Percentiles rank a stretch among this genome's conserved stretches.
These are phyloP conservation scores for Vachellia collinsii DNA, from an alignment of 306 rosid species.

Conservation along the genomic window DNA sequence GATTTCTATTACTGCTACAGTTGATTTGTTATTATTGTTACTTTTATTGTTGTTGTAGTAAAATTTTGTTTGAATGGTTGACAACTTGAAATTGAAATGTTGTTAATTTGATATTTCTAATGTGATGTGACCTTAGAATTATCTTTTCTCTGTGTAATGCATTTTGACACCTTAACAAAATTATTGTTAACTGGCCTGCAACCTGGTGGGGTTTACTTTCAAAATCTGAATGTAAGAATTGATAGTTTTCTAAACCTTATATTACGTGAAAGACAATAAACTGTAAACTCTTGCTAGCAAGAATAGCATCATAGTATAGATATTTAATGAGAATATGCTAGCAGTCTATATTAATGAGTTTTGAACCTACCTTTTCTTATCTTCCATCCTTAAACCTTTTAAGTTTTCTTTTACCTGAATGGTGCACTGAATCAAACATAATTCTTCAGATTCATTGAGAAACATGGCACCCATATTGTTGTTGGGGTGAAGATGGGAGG, in stretches of 20 bases:
- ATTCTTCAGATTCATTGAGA: slow-evolving; percentile 65
- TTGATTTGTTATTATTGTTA: neutral
- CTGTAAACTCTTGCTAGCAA: neutral
- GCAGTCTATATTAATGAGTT: neutral
- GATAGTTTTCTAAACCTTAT: neutral
- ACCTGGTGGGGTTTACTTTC: neutral
- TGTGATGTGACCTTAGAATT: neutral
- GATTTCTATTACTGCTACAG: neutral
- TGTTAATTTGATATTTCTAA: neutral
- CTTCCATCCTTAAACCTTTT: neutral
- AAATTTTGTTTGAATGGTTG: neutral
- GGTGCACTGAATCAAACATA: neutral
- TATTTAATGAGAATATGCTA: neutral
- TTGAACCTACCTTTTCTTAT: neutral
- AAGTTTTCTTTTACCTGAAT: slow-evolving; percentile 1
- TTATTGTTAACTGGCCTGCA: neutral
- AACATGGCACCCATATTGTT: slow-evolving; percentile 70
- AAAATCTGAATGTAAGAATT: neutral
- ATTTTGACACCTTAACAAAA: neutral
- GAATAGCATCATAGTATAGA: neutral
- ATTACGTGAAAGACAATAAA: neutral
- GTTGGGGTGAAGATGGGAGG: slow-evolving; percentile 83
- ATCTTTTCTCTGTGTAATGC: neutral
- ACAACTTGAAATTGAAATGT: neutral
- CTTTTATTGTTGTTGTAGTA: neutral